Conservation (phyloP, 23 red algal genomes). For the Cyanidioschyzon merolae region DNA sequence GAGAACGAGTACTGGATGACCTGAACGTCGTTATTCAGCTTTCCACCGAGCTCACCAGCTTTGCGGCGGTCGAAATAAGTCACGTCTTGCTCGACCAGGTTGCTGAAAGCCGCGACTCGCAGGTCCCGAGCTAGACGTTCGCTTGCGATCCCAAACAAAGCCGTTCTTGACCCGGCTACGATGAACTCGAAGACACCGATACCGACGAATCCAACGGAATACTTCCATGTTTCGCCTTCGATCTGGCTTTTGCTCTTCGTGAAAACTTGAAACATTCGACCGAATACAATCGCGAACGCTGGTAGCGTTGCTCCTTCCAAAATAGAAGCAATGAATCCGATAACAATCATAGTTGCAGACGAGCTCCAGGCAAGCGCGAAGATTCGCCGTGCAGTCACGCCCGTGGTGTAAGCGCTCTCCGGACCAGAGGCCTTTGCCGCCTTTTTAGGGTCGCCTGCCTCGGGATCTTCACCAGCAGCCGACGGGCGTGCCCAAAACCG, state of each 20-base stretch:
- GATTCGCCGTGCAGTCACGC: neutral
- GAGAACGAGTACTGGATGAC: slow-evolving; percentile 15
- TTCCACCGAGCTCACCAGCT: slow-evolving; percentile 11
- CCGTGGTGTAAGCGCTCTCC: neutral
- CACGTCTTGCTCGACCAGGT: slow-evolving; percentile 69
- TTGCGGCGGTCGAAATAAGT: slow-evolving; percentile 64
- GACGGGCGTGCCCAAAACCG: neutral
- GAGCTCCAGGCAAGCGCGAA: slow-evolving; percentile 12
- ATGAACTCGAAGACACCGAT: slow-evolving; percentile 55
- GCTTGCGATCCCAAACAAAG: slow-evolving; percentile 62
- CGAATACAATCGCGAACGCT: slow-evolving; percentile 84
- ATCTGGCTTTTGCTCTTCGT: slow-evolving; percentile 13
- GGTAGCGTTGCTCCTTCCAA: slow-evolving; percentile 65
- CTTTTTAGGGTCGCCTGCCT: neutral
- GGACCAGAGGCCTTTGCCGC: neutral
- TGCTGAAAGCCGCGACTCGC: slow-evolving; percentile 46
- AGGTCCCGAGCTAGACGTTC: slow-evolving; percentile 71
- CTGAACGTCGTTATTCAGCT: slow-evolving; percentile 15
- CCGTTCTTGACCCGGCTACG: slow-evolving; percentile 37
- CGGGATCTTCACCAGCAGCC: neutral
- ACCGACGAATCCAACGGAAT: slow-evolving; percentile 61
- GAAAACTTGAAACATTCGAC: slow-evolving; percentile 60
- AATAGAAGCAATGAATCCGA: slow-evolving; percentile 28
- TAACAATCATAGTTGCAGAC: slow-evolving; percentile 32
- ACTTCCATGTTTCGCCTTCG: slow-evolving; percentile 33